phyloP scores from a whole-genome alignment of 2,329 filamentous ascomycete genomes.

The Botryotinia calthae region DNA sequence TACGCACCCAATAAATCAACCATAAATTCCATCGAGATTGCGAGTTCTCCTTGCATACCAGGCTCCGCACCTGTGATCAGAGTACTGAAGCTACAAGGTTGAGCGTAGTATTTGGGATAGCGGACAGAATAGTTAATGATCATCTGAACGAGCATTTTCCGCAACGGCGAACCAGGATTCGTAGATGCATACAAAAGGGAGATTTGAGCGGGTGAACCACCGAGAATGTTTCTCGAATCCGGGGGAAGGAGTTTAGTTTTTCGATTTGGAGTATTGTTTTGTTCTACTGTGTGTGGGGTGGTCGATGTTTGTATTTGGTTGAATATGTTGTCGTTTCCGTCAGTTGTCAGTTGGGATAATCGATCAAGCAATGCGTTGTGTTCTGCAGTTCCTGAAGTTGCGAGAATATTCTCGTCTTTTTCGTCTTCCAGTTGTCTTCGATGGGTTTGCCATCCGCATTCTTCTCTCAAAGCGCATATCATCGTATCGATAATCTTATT shows the following conservation, averaged over 20 bases:
- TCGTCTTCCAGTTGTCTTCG: neutral
- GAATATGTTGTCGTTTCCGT: neutral
- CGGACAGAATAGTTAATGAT: neutral
- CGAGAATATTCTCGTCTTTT: neutral
- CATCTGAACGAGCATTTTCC: neutral
- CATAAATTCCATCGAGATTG: neutral
- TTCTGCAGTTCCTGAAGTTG: neutral
- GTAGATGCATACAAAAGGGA: neutral
- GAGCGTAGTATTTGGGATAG: neutral
- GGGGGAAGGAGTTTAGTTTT: neutral
- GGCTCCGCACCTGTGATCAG: neutral
- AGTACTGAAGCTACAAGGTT: neutral
- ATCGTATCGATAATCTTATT: neutral
- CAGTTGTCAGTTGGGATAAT: neutral
- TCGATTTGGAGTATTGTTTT: neutral
- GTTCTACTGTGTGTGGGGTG: neutral
- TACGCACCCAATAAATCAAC: neutral
- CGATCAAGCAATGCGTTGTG: neutral
- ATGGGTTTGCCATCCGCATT: neutral
- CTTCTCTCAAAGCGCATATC: neutral
- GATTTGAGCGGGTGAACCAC: neutral
- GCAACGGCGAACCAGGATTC: neutral
- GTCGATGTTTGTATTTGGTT: neutral
- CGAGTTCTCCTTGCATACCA: rapidly evolving
- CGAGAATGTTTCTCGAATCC: neutral